phyloP scores from a whole-genome alignment of 1,284 basidiomycete species.

The Malassezia cuniculi region DNA sequence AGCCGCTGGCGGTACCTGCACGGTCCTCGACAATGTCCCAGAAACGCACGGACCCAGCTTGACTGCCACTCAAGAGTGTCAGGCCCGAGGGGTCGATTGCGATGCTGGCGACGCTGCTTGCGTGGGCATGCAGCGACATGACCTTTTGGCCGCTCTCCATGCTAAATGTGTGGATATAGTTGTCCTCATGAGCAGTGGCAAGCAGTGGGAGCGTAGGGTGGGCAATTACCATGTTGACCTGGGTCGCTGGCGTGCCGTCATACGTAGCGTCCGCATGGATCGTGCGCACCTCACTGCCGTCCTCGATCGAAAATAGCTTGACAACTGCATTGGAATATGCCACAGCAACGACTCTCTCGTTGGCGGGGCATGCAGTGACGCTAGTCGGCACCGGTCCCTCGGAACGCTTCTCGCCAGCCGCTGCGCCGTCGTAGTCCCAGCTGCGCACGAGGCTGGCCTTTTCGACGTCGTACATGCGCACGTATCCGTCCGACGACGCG shows the following conservation, averaged over 20 bases:
- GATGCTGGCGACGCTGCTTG: conserved; percentile 77
- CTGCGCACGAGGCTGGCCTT: conserved; percentile 48
- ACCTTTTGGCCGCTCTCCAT: conserved; percentile 67
- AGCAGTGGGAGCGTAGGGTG: conserved; percentile 81
- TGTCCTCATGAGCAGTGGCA: conserved; percentile 84
- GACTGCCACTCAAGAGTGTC: conserved; percentile 74
- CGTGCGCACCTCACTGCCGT: conserved; percentile 58
- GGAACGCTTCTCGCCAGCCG: conserved; percentile 45
- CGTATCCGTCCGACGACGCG: conserved; percentile 74
- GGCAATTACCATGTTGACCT: conserved; percentile 77
- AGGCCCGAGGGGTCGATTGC: conserved; percentile 76
- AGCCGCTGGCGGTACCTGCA: conserved; percentile 11
- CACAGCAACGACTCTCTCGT: conserved; percentile 51
- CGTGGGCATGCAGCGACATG: conserved; percentile 76
- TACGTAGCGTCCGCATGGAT: conserved; percentile 54
- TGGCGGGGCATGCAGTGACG: conserved; percentile 59
- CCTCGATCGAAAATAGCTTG: conserved; percentile 78
- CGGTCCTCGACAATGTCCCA: conserved; percentile 68
- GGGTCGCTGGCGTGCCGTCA: conserved; percentile 53
- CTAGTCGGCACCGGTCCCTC: conserved; percentile 57
- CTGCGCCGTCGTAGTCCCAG: conserved; percentile 59
- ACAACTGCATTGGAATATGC: conserved; percentile 80
- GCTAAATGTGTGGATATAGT: conserved; percentile 79
- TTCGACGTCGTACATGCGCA: conserved; percentile 59
- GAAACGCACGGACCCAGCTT: conserved; percentile 85